Base-by-base conservation (phyloP, 495 filamentous ascomycete species). In the Staphylotrichum tortipilum region DNA sequence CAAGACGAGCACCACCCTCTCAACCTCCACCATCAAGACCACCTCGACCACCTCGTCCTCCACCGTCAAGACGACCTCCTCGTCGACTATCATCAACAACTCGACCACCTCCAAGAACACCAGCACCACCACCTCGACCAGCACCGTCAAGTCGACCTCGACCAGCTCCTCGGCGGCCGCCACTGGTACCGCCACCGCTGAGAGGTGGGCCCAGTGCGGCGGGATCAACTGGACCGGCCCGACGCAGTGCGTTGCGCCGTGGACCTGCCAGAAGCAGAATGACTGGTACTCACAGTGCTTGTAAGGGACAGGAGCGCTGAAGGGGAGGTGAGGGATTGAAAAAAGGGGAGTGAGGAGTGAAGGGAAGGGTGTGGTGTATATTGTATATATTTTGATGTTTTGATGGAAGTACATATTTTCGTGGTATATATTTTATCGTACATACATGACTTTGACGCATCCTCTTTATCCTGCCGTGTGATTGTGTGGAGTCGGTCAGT, bases 261-360 rank as follows among this genome's bases (percentile, higher is more conserved):
- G n/a, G 21, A 56, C 33, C 1, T 63, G 60, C 50, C 11, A 31
- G 21, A 38, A 50, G 24, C 26, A 48, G 36, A 63, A 63, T 49
- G 51, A 68, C 21, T 76, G 56, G 36, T 75, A 75, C 50, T 73
- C 59, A 2, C 73, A 76, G 64, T 76, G 73, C 46, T 38, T 74
- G 57, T 75, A 59, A 57, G 47, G 18, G 35, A 19, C n/a, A n/a
- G n/a, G n/a, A n/a, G n/a, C n/a, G n/a, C n/a, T n/a, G n/a, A n/a
- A n/a, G n/a, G n/a, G n/a, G n/a, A n/a, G n/a, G n/a, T n/a, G n/a
- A n/a, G n/a, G n/a, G n/a, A n/a, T n/a, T n/a, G n/a, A n/a, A n/a
- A n/a, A n/a, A n/a, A n/a, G n/a, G n/a, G n/a, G n/a, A 8, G 29
- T 10, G 2, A 14, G 29, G 29, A 14, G 9, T 8, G 29, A 31